Percentiles rank a stretch among this genome's conserved stretches.
Conservation (phyloP, 495 filamentous ascomycete species). For the Neurospora sp. region DNA sequence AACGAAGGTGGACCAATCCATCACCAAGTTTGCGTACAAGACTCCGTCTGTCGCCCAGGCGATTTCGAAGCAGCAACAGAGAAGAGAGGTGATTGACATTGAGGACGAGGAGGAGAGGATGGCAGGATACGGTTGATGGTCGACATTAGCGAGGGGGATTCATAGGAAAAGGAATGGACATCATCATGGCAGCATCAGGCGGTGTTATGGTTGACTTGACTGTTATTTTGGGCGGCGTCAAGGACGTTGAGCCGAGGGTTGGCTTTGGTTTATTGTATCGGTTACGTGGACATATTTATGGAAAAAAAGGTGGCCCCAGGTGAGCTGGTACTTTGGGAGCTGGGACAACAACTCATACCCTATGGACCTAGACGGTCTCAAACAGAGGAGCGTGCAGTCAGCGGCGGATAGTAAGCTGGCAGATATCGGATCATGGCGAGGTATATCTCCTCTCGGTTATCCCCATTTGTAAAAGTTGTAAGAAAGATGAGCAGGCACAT, state of each 20-base stretch:
- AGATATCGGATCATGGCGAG: not conserved
- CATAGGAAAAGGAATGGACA: not conserved
- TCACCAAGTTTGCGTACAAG: slow-evolving; percentile 20
- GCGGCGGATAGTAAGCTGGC: not conserved
- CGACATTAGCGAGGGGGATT: not conserved
- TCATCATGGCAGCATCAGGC: not conserved
- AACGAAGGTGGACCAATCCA: slow-evolving; percentile 5
- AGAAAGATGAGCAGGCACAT: not conserved
- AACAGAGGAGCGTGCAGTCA: not conserved
- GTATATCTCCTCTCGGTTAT: not conserved
- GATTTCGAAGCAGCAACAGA: not conserved
- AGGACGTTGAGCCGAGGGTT: not conserved
- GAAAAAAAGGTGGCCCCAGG: not conserved
- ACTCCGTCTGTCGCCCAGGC: not conserved
- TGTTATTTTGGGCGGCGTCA: not conserved
- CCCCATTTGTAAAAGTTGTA: not conserved
- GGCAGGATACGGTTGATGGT: slow-evolving; percentile 24
- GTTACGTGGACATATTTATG: not conserved
- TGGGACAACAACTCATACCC: not conserved
- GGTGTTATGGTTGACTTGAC: not conserved
- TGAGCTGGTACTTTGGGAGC: not conserved
- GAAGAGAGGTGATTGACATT: slow-evolving; percentile 1
- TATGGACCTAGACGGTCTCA: not conserved
- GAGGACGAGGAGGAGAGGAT: slow-evolving; percentile 32
- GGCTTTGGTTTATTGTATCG: not conserved